Base-by-base conservation (phyloP, 805 yeast genomes). In the Kuraishia hungarica region DNA sequence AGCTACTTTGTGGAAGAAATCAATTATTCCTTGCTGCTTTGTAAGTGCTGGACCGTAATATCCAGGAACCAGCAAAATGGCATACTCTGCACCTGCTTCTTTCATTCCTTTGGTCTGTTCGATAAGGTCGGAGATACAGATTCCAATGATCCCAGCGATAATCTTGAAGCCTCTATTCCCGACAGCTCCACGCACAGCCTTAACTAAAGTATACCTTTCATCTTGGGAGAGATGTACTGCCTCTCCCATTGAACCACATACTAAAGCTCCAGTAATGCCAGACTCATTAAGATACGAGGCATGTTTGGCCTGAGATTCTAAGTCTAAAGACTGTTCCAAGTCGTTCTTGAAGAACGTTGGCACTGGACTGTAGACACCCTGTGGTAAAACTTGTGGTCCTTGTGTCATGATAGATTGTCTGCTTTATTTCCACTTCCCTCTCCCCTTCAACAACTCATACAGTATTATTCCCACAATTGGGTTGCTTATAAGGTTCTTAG, bases 161-260 rank as follows among this genome's bases (percentile, higher is more conserved):
- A 79, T 63, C 13, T 74, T 67, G 64, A 70, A 72, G n/a, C 43
- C 17, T 35, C 17, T 35, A 13, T 35, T 35, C 35, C 39, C 22
- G 71, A 68, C 8, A 79, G 68, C 3, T 63, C 72, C 3, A 65
- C 68, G 52, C 67, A 74, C 51, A 75, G 55, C 7, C 62, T 56
- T 22, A 29, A 72, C 64, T 2, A 71, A 55, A 7, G 61, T 52
- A 19, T 61, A 62, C 58, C 83, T 69, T 64, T 79, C 83, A 48
- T 61, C 57, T 53, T 70, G 66, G 15, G 80, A 70, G 60, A 78
- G 65, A 60, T 77, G 80, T 47, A 77, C 74, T 57, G 75, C 73
- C 62, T 79, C 83, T 43, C 83, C 83, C 24, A 81, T 79, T 24
- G 81, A 76, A 2, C 83, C 83, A 57, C 76, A 67, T 8, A 77